Conservation (phyloP, 208 protist genomes). For the Acanthamoeba lenticulata region DNA sequence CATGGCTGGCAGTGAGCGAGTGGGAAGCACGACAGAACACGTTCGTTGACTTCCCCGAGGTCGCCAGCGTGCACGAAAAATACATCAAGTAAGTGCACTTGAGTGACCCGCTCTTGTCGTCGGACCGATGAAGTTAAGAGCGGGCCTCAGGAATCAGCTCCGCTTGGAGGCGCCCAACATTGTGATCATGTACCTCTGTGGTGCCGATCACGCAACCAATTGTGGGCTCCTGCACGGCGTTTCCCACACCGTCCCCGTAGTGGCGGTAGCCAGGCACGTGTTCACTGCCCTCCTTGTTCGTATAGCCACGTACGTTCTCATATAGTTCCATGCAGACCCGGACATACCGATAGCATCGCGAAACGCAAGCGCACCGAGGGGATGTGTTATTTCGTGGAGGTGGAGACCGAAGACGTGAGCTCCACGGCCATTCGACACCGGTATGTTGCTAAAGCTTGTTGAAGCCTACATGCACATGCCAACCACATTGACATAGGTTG, state of each 20-base stretch:
- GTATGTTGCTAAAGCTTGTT: neutral
- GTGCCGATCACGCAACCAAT: neutral
- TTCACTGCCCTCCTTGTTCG: neutral
- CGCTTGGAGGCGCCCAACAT: neutral
- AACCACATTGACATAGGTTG: neutral
- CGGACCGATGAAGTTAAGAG: neutral
- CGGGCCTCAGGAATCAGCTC: neutral
- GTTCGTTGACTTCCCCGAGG: slow-evolving; percentile 10
- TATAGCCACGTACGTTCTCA: neutral
- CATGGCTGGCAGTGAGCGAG: neutral
- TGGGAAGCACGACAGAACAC: neutral
- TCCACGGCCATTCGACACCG: neutral
- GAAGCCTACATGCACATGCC: neutral
- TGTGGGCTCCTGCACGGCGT: neutral
- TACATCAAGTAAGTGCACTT: neutral
- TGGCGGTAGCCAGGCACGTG: neutral
- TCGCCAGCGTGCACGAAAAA: neutral
- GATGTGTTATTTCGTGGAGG: neutral
- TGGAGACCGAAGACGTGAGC: slow-evolving; percentile 34
- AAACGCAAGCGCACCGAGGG: neutral
- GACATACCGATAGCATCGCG: neutral
- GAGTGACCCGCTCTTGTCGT: too few species aligned
- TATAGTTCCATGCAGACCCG: neutral
- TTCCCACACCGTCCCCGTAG: neutral
- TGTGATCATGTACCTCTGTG: slow-evolving; percentile 49